These are phyloP conservation scores for Dalbergia oliveri DNA, from an alignment of 306 rosid species.

Conservation along the genomic window DNA sequence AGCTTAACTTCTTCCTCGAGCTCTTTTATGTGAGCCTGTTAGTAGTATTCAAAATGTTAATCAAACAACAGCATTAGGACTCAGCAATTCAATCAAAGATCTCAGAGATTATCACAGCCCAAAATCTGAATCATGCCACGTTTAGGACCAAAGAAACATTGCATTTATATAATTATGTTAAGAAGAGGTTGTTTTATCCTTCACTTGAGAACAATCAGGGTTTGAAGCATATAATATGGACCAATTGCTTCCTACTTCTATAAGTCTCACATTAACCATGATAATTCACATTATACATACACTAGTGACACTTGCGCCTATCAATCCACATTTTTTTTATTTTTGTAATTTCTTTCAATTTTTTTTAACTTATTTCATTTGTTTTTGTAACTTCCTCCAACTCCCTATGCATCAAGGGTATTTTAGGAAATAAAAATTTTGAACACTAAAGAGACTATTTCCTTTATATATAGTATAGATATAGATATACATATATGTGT, in stretches of 20 bases:
- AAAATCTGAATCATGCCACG: slow-evolving; percentile 30
- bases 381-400: too few species aligned
- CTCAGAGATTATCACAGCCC: slow-evolving; percentile 1
- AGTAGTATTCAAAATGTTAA: slow-evolving; percentile 47
- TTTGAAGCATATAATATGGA: too few species aligned
- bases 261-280: not conserved
- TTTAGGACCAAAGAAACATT: slow-evolving; percentile 6
- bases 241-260: not conserved
- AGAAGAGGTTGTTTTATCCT: not conserved
- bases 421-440: too few species aligned
- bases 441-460: too few species aligned
- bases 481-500: too few species aligned
- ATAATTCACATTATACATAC: too few species aligned
- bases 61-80: slow-evolving; percentile 33
- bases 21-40: slow-evolving; percentile 91
- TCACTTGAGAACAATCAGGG: not conserved
- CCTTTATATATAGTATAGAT: too few species aligned
- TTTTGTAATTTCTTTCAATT: too few species aligned
- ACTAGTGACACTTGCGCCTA: too few species aligned
- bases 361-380: too few species aligned
- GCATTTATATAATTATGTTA: not conserved
- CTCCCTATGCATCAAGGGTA: too few species aligned
- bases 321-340: too few species aligned
- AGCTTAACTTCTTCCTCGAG: slow-evolving; percentile 99
- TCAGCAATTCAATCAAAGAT: slow-evolving; percentile 1